Percentiles rank a stretch among this genome's conserved stretches.
These are phyloP conservation scores for Neonectria magnoliae DNA, from an alignment of 2,329 filamentous ascomycete species.

Conservation along the genomic window DNA sequence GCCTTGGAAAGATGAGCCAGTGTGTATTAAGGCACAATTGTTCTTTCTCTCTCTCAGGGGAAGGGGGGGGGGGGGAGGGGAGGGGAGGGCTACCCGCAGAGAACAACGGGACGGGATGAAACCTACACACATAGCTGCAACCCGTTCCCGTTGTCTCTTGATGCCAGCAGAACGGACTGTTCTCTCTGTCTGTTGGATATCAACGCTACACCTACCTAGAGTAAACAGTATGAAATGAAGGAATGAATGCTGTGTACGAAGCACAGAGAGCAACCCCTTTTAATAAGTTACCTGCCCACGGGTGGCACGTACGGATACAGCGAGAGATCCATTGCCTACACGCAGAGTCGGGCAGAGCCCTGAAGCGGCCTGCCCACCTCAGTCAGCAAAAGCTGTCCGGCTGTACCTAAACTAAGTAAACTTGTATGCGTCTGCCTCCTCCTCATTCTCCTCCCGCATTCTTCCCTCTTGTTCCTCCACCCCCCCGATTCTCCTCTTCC, in stretches of 20 bases:
- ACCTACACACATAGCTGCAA: neutral
- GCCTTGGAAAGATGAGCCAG: neutral
- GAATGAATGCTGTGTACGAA: neutral
- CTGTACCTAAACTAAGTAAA: no score
- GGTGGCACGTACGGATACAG: no score
- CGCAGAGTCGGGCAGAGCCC: neutral
- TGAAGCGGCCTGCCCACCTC: neutral
- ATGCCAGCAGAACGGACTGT: neutral
- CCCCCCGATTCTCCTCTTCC: slow-evolving; percentile 38
- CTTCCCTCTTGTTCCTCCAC: slow-evolving; percentile 35
- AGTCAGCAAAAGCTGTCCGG: neutral
- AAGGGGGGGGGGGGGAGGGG: no score
- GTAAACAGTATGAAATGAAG: neutral
- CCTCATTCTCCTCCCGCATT: slow-evolving; percentile 31
- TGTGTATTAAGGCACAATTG: neutral
- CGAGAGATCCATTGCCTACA: no score
- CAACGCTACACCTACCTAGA: neutral
- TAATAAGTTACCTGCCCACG: no score
- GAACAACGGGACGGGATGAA: no score
- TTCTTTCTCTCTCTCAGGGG: no score
- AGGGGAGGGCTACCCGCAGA: no score
- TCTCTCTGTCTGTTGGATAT: neutral
- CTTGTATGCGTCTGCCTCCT: neutral
- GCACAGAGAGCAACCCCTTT: neutral
- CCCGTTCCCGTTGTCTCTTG: neutral